Conservation (phyloP, 2,329 filamentous ascomycete species). For the Fusarium equiseti region DNA sequence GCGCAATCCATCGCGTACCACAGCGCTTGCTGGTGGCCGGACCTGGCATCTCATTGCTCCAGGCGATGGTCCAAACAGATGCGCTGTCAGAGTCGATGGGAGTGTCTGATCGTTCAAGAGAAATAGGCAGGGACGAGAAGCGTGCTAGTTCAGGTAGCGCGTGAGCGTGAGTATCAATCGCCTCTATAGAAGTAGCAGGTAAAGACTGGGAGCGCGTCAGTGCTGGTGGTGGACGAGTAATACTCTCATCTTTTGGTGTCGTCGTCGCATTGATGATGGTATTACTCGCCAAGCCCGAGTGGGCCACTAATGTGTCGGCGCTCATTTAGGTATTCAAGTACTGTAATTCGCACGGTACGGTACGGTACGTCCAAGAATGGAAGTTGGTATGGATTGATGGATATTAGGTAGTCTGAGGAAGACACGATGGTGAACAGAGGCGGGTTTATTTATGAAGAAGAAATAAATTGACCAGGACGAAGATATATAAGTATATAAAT, state of each 20-base stretch:
- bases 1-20: conserved; percentile 54
- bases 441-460: not conserved
- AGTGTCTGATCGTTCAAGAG: not conserved
- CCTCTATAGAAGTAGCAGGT: not conserved
- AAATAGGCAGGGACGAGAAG: not conserved
- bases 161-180: not conserved
- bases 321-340: not conserved
- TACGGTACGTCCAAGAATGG: not conserved
- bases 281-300: conserved; percentile 15
- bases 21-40: conserved; percentile 46
- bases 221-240: conserved; percentile 8
- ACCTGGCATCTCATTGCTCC: conserved; percentile 51
- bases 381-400: not conserved
- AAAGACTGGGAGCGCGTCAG: not conserved
- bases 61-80: conserved; percentile 15
- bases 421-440: not conserved
- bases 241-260: conserved; percentile 30
- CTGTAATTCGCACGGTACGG: conserved; percentile 8
- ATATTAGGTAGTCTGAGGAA: not conserved
- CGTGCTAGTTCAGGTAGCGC: not conserved
- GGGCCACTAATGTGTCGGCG: not conserved
- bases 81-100: not conserved
- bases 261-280: conserved; percentile 6
- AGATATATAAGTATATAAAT: not conserved
- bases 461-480: not conserved